Evolutionary conservation across 306 rosid genomes (phyloP), one percentile per base, ranked within the genome.

Genomic region (Geum urbanum): DNA sequence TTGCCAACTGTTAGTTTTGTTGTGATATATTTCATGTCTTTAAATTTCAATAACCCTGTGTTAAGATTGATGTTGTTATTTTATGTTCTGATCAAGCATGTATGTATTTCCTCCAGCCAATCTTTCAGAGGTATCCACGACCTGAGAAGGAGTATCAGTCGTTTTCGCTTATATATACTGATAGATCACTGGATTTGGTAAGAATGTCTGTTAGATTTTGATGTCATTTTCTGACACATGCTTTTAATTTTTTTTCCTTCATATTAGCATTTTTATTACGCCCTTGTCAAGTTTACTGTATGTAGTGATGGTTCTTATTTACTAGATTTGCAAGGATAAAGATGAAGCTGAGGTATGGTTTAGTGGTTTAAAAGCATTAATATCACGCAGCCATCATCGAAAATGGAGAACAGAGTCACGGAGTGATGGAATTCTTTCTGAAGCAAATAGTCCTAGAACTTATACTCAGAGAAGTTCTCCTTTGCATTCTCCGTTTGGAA

Each of bases 301-400:
- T 69, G 61, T 76, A 19, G 32, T 37, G 12, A 74, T 76, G 67
- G 54, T 76, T 76, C 48, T 80, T 83, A 35, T 79, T 62, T 69
- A 77, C 88, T 81, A 95, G 99, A 95, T 95, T 75, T 95, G 99
- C 88, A 95, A 95, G 81, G 99, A 95, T 84, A 95, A 95, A 86
- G 99, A 95, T 83, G 99, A 95, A 82, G 96, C 99, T 68, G 99
- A 95, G 81, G 96, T 86, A 72, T 95, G 99, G 99, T 95, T 95
- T 76, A 91, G 97, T 78, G 99, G 99, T 62, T 83, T 95, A 79
- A 95, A 95, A 86, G 96, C 96, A 61, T 83, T 95, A 78, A 89
- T 95, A 80, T 83, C 95, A 32, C 92, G 95, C 59, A 80, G 94
- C 80, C 96, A 87, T 80, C 85, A 80, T 45, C 85, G 90, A 64